Evolutionary conservation across 495 filamentous ascomycete species (phyloP).

Genomic region (Ramalina peruviana): DNA sequence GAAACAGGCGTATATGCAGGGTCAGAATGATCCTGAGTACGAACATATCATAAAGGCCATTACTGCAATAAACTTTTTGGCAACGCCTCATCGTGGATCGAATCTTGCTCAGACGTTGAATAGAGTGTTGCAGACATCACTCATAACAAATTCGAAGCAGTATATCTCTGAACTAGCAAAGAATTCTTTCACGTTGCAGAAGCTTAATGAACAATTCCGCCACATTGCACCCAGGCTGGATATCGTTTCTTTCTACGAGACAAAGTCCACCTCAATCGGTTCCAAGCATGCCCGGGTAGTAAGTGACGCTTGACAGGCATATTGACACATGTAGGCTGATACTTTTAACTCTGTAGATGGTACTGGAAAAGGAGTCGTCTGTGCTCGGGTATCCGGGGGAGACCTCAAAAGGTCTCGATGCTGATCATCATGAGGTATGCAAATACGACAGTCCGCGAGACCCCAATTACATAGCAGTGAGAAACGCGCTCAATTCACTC

Average conservation of each 20-base stretch:
- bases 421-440: conserved; percentile 35
- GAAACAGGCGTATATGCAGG: conserved; percentile 22
- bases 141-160: conserved; percentile 17
- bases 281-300: conserved; percentile 2
- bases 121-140: conserved; percentile 15
- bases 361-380: conserved; percentile 23
- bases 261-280: conserved; percentile 18
- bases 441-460: conserved; percentile 30
- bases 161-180: conserved; percentile 31
- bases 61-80: conserved; percentile 28
- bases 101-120: conserved; percentile 26
- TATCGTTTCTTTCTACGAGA: conserved; percentile 38
- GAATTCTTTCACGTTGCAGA: conserved; percentile 21
- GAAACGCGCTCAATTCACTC: conserved; percentile 23
- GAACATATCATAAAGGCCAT: conserved; percentile 21
- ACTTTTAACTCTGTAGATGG: conserved; percentile 13
- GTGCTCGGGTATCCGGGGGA: conserved; percentile 31
- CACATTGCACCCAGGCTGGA: conserved; percentile 23
- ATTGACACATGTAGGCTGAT: neutral
- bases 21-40: conserved; percentile 24
- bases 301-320: neutral
- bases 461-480: conserved; percentile 26
- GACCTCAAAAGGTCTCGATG: conserved; percentile 25
- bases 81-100: conserved; percentile 35
- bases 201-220: conserved; percentile 35